A percentile compares a stretch with the other conserved stretches of the same genome.
Conservation (phyloP, 208 protist genomes). For the Leishmania amazonensis region DNA sequence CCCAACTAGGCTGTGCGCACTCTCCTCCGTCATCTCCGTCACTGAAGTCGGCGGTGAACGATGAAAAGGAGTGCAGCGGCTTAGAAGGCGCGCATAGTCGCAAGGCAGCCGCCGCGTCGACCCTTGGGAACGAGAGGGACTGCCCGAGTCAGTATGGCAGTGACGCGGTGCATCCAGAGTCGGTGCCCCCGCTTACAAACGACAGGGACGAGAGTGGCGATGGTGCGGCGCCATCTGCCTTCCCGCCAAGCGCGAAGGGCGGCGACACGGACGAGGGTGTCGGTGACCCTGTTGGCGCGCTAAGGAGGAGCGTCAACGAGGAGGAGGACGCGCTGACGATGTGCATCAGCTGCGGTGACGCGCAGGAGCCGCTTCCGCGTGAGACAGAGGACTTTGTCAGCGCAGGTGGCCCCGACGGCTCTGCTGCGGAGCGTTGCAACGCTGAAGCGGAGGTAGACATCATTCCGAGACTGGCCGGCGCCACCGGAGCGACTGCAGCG, state of each 20-base stretch:
- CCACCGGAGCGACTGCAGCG: background rate
- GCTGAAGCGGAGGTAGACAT: slow-evolving; percentile 1
- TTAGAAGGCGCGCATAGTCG: background rate
- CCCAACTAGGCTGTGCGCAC: background rate
- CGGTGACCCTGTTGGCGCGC: background rate
- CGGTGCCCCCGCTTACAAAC: background rate
- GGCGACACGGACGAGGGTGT: background rate
- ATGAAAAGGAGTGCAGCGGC: background rate
- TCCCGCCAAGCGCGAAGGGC: background rate
- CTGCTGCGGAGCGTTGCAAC: background rate
- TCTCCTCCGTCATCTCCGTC: background rate
- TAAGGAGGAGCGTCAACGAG: background rate
- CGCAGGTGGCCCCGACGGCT: background rate
- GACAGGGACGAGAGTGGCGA: background rate
- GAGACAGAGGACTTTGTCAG: background rate
- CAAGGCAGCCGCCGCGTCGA: background rate
- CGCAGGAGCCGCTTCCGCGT: background rate
- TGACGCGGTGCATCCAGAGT: background rate
- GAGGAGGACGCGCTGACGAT: background rate
- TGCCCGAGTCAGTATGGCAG: background rate
- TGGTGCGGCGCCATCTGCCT: background rate
- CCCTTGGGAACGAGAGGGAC: too few relatives aligned
- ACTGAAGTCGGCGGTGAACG: background rate
- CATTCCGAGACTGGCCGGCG: background rate
- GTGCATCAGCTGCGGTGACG: background rate